Evolutionary conservation across 148 eudicot genomes (phyloP).

Genomic region (Rhododendron ovatum): DNA sequence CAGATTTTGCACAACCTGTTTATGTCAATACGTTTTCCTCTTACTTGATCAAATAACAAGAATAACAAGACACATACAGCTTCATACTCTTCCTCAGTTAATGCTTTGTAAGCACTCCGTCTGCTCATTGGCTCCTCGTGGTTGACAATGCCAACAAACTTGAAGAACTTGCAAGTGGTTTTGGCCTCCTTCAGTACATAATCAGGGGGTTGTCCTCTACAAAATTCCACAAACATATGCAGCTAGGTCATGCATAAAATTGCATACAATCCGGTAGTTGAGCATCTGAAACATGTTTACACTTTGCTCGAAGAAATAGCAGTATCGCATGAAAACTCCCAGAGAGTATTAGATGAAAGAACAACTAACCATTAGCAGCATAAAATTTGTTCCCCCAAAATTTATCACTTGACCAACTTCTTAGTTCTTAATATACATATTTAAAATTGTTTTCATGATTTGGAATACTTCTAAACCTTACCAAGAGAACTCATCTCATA

Average conservation of each 20-base stretch:
- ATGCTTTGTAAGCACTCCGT: constrained; percentile 57
- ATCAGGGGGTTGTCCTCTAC: constrained; percentile 96
- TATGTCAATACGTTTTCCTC: neutral
- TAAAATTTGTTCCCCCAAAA: neutral
- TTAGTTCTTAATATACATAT: neutral
- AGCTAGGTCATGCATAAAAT: constrained; percentile 14
- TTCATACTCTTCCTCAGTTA: constrained; percentile 85
- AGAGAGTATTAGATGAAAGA: neutral
- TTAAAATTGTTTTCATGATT: neutral
- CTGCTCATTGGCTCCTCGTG: constrained; percentile 43
- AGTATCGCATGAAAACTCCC: neutral
- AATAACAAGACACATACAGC: constrained; percentile 54
- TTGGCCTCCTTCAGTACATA: constrained; percentile 79
- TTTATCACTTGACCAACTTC: neutral
- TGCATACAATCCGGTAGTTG: constrained; percentile 3
- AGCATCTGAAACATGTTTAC: constrained; percentile 6
- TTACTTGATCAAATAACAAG: neutral
- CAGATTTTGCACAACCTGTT: neutral
- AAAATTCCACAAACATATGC: constrained; percentile 19
- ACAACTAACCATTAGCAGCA: neutral
- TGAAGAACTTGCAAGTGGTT: constrained; percentile 86
- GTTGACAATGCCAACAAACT: constrained; percentile 60
- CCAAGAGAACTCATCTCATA: neutral
- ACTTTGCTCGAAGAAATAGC: neutral
- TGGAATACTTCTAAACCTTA: neutral